A percentile compares a stretch with the other conserved stretches of the same genome.
phyloP scores from a whole-genome alignment of 768 basidiomycete species.

The Leccinum aurantiacum region DNA sequence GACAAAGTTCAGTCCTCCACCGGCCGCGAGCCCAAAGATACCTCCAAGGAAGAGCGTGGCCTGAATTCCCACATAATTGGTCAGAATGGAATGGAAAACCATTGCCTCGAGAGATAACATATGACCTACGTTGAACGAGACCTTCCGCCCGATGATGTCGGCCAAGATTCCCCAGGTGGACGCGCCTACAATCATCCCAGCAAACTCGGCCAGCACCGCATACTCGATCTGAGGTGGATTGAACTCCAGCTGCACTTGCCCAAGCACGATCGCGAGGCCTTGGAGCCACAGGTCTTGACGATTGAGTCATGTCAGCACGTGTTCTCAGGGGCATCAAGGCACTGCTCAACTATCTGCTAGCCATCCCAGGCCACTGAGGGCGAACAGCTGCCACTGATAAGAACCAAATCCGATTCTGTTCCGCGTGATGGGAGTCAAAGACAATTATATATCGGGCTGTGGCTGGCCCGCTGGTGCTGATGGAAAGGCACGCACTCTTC shows the following conservation, averaged over 20 bases:
- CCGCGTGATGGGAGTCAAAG: neutral
- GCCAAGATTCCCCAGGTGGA: slow-evolving; percentile 49
- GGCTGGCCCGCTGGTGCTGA: slow-evolving; percentile 1
- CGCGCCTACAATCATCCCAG: slow-evolving; percentile 50
- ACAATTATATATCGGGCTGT: neutral
- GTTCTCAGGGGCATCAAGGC: slow-evolving; percentile 19
- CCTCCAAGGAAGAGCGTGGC: slow-evolving; percentile 39
- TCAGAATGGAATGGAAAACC: neutral
- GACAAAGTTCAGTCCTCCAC: slow-evolving; percentile 45
- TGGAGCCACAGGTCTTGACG: slow-evolving; percentile 41
- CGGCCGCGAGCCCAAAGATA: slow-evolving; percentile 52
- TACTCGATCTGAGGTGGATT: slow-evolving; percentile 44
- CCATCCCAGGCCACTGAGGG: slow-evolving; percentile 49
- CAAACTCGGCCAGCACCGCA: slow-evolving; percentile 47
- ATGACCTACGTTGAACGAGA: slow-evolving; percentile 41
- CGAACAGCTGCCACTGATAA: slow-evolving; percentile 49
- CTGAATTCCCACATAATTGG: slow-evolving; percentile 8
- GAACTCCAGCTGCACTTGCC: slow-evolving; percentile 44
- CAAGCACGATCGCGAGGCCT: slow-evolving; percentile 46
- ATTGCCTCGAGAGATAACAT: neutral
- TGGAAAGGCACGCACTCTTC: slow-evolving; percentile 37
- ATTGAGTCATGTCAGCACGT: slow-evolving; percentile 11
- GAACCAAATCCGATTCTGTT: slow-evolving; percentile 49
- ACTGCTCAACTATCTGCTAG: slow-evolving; percentile 44
- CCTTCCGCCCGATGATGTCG: slow-evolving; percentile 46